Evolutionary conservation across 306 rosid genomes (phyloP), one percentile per base, ranked within the genome.

Genomic region (Carpinus fangiana): DNA sequence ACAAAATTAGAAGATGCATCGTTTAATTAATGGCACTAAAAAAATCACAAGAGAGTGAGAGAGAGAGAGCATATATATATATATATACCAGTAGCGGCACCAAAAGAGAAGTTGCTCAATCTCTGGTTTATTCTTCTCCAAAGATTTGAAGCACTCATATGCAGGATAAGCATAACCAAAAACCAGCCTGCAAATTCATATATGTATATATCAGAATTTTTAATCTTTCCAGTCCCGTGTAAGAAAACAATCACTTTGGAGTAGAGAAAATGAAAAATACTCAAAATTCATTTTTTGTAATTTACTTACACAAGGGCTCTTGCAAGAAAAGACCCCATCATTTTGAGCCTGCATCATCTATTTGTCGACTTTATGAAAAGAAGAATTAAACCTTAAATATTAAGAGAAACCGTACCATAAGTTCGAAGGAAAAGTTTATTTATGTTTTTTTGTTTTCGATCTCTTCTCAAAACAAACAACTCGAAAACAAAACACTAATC

Each of bases 151-250:
- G 81, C 87, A 86, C 62, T 83, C 68, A 36, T 86, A 86, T 41
- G 89, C 87, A 60, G 89, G 89, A 74, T 86, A 86, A 59, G 78
- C 85, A 38, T 86, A 86, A 20, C 87, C 89, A 61, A 86, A 83
- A 67, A 57, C 77, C 89, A 86, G 73, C 59, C 89, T 86, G 79
- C 36, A 46, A 53, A 72, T 20, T 18, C 17, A 12, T 8, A 16
- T 34, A 12, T 8, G 5, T 34, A 2, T 2, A 31, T 31, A 31
- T 31, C 34, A 31, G 34, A 31, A 31, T 31, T 36, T 36, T 17
- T 45, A 8, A 45, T 7, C 8, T 20, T 69, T 41, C 73, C 14
- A 14, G 23, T 28, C 16, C 36, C 17, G 43, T 38, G 43, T 38
- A 38, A 38, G 5, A 6, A 41, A 38, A 17, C 41, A 67, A 67